These are phyloP conservation scores for Eutrema japonicum DNA, from an alignment of 345 rosid genomes.

Conservation along the genomic window DNA sequence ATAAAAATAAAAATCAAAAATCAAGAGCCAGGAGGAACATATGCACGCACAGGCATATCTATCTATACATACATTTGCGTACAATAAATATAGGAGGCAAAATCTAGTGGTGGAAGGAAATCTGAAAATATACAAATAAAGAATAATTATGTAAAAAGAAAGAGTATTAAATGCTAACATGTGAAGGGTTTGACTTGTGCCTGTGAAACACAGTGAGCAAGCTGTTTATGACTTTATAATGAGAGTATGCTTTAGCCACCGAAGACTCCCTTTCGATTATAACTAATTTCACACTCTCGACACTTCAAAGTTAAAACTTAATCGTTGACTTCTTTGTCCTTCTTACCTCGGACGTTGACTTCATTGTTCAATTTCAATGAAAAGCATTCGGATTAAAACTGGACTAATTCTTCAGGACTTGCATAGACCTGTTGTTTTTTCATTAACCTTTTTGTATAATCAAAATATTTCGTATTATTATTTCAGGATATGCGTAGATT, in stretches of 20 bases:
- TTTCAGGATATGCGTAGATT: background rate
- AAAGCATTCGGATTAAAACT: background rate
- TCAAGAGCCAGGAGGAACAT: background rate
- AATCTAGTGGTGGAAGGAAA: constrained; percentile 34
- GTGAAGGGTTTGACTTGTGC: constrained; percentile 43
- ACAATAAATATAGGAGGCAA: constrained; percentile 37
- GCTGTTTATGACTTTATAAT: constrained; percentile 17
- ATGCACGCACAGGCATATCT: background rate
- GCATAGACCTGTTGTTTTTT: background rate
- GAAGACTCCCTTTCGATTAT: constrained; percentile 15
- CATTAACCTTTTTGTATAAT: background rate
- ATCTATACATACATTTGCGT: background rate
- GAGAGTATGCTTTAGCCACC: constrained; percentile 33
- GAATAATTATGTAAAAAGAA: background rate
- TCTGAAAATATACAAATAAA: constrained; percentile 22
- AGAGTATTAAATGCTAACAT: constrained; percentile 41
- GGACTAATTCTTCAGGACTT: background rate
- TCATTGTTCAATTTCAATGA: background rate
- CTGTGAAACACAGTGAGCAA: constrained; percentile 33
- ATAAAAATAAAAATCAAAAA: background rate
- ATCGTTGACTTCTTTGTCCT: constrained; percentile 6
- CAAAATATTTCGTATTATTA: background rate
- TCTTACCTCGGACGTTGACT: constrained; percentile 4
- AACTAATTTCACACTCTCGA: constrained; percentile 28
- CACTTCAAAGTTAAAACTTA: background rate